These are phyloP conservation scores for Gnomoniopsis sp. DNA, from an alignment of 2,329 filamentous ascomycete genomes.

Conservation along the genomic window DNA sequence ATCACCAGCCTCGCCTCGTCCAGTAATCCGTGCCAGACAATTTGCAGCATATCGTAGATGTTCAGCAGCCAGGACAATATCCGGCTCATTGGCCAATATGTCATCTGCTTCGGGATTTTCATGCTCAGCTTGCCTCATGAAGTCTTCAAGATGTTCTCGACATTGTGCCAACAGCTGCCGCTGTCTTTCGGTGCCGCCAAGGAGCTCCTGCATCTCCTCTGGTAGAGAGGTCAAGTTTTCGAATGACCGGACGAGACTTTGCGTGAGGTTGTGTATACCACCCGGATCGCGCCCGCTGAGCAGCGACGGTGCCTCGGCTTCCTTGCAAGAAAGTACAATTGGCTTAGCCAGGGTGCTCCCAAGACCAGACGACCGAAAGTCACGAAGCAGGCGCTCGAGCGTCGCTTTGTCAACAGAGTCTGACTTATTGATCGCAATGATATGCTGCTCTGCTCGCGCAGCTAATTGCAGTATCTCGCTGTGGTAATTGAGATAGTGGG, in stretches of 20 bases:
- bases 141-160: conserved; percentile 67
- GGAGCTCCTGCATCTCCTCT: conserved; percentile 72
- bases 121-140: conserved; percentile 51
- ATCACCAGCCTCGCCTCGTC: conserved; percentile 78
- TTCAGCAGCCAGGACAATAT: conserved; percentile 89
- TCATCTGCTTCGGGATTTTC: conserved; percentile 35
- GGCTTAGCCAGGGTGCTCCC: conserved; percentile 35
- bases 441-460: conserved; percentile 40
- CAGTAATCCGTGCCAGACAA: conserved; percentile 82
- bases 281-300: conserved; percentile 47
- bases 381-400: conserved; percentile 35
- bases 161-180: conserved; percentile 75
- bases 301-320: conserved; percentile 38
- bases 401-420: conserved; percentile 41
- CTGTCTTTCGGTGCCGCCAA: conserved; percentile 90
- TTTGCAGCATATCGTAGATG: conserved; percentile 77
- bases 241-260: conserved; percentile 66
- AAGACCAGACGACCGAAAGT: conserved; percentile 39
- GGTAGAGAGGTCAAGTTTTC: conserved; percentile 66
- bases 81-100: conserved; percentile 49
- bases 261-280: conserved; percentile 66
- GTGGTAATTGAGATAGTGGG: conserved; percentile 48
- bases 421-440: conserved; percentile 62
- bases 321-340: conserved; percentile 70
- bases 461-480: conserved; percentile 53